These are phyloP conservation scores for Lasiodiplodia citricola DNA, from an alignment of 2,329 filamentous ascomycete species.

Conservation along the genomic window DNA sequence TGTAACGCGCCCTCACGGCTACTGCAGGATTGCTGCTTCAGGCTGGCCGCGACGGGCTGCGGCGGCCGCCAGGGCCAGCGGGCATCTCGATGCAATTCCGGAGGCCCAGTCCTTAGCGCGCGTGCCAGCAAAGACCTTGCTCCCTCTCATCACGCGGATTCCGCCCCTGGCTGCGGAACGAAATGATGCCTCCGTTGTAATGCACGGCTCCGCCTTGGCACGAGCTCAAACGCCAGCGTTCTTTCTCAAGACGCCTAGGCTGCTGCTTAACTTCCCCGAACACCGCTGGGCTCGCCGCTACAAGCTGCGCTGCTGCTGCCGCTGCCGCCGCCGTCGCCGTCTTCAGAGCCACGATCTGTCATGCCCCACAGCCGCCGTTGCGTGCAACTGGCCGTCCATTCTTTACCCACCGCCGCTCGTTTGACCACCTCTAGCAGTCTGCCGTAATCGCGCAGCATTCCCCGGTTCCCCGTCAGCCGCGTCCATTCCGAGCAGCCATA, in stretches of 20 bases:
- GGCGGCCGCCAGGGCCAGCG: not conserved
- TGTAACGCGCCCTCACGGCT: not conserved
- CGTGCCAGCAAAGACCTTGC: conserved; percentile 5
- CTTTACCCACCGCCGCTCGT: conserved; percentile 17
- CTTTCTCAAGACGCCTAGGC: conserved; percentile 22
- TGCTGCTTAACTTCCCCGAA: conserved; percentile 13
- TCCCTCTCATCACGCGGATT: not conserved
- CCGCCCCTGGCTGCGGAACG: conserved; percentile 8
- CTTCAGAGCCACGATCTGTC: conserved; percentile 3
- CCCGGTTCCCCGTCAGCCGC: conserved; percentile 7
- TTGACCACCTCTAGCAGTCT: conserved; percentile 4
- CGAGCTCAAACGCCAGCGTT: conserved; percentile 16
- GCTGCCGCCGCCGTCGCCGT: conserved; percentile 9
- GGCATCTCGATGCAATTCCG: conserved; percentile 10
- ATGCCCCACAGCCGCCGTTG: conserved; percentile 15
- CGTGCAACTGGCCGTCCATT: conserved; percentile 23
- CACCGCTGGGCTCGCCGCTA: conserved; percentile 12
- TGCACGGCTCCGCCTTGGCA: conserved; percentile 24
- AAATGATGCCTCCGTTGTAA: conserved; percentile 21
- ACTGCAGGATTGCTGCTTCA: conserved; percentile 10
- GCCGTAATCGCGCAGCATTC: conserved; percentile 2
- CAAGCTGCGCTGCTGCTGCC: conserved; percentile 17
- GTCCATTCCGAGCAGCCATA: conserved; percentile 6
- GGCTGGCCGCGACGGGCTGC: not conserved
- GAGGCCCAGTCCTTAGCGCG: conserved; percentile 6